A percentile compares a stretch with the other conserved stretches of the same genome.
Conservation (phyloP, 371 early-diverging fungal species). For the Lichtheimia hyalospora region DNA sequence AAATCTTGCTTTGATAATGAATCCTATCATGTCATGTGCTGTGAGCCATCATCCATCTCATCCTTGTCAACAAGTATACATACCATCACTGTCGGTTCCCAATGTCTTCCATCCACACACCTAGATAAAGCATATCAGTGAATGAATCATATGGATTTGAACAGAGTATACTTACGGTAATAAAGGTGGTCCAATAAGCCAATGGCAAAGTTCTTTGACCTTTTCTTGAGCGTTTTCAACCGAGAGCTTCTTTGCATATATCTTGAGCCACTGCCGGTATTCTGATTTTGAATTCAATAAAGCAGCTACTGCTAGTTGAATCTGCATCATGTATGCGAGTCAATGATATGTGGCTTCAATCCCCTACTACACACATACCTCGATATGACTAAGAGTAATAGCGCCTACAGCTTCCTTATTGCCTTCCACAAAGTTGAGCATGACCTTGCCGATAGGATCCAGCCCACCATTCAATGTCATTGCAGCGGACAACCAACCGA, state of each 20-base stretch:
- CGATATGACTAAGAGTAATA: slow-evolving; percentile 37
- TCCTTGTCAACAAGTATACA: background rate
- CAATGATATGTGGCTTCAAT: background rate
- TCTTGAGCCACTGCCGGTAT: slow-evolving; percentile 62
- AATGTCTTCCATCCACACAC: slow-evolving; percentile 15
- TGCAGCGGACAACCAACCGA: slow-evolving; percentile 36
- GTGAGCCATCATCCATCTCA: background rate
- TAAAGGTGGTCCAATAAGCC: slow-evolving; percentile 62
- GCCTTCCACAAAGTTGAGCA: slow-evolving; percentile 20
- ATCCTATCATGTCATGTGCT: slow-evolving; percentile 7
- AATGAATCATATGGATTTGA: background rate
- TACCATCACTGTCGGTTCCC: slow-evolving; percentile 34
- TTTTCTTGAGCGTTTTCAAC: slow-evolving; percentile 64
- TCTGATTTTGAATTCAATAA: slow-evolving; percentile 62
- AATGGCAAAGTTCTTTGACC: slow-evolving; percentile 72
- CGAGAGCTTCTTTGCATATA: slow-evolving; percentile 71
- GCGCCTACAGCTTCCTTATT: slow-evolving; percentile 20
- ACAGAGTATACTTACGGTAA: slow-evolving; percentile 38
- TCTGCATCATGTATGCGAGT: slow-evolving; percentile 38
- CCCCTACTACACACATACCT: slow-evolving; percentile 13
- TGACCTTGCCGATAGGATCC: slow-evolving; percentile 27
- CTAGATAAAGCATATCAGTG: slow-evolving; percentile 6
- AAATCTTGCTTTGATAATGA: slow-evolving; percentile 49
- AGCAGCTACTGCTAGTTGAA: slow-evolving; percentile 61
- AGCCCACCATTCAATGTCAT: slow-evolving; percentile 11